These are phyloP conservation scores for Ciborinia camelliae DNA, from an alignment of 2,329 filamentous ascomycete genomes.

Conservation along the genomic window DNA sequence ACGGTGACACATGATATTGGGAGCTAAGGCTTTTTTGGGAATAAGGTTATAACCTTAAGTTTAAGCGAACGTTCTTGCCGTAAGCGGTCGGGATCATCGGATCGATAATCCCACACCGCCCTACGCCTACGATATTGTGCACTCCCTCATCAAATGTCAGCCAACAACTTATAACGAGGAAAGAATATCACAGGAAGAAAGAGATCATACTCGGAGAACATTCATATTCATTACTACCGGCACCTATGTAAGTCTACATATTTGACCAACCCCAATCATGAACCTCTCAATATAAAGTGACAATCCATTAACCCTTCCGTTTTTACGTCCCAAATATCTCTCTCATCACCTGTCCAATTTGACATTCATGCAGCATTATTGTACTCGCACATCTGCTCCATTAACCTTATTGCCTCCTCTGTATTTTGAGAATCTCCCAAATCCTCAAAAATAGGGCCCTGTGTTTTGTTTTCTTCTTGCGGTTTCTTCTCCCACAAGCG, in stretches of 20 bases:
- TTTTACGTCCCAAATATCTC: background rate
- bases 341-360: background rate
- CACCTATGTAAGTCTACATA: background rate
- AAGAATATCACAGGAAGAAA: background rate
- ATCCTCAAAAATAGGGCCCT: background rate
- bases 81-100: background rate
- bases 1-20: slow-evolving; percentile 5
- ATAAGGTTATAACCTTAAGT: background rate
- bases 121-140: background rate
- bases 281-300: background rate
- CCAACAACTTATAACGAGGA: background rate
- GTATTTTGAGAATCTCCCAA: background rate
- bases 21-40: background rate
- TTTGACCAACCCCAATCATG: background rate
- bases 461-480: background rate
- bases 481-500: slow-evolving; percentile 4
- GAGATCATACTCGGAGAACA: background rate
- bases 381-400: background rate
- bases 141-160: background rate
- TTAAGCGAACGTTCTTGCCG: background rate
- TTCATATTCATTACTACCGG: background rate
- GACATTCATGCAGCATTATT: background rate
- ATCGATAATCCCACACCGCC: background rate
- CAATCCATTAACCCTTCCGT: background rate
- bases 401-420: background rate